Base-by-base conservation (phyloP, 306 rosid genomes). In the Casuarina cunninghamiana region DNA sequence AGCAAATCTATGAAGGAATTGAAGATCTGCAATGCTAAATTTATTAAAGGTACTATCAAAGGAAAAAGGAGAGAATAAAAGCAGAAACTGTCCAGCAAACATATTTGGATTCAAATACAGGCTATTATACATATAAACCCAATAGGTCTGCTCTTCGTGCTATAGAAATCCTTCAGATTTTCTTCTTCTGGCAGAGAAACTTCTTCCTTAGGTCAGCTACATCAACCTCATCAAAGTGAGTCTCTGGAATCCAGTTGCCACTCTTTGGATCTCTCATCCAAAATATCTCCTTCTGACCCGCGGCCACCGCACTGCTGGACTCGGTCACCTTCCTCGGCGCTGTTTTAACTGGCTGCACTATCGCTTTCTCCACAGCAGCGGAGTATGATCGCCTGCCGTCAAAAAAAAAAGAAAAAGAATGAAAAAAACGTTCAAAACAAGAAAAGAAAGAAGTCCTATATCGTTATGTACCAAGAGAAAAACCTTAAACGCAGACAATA, bases 231-330 rank as follows among this genome's bases (percentile, higher is more conserved):
- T 15, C 89, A 75, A 89, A 86, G 42, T 85, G 89, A 73, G 37
- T 83, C 89, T 91, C 94, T 2, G 94, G 92, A 76, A 88, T 79
- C 97, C 92, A 89, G 75, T 88, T 82, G 68, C 92, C 94, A 16
- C 79, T 88, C 77, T 83, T 87, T 1, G 90, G 89, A 84, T 88
- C 87, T 79, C 85, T 89, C 93, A 88, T 89, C 97, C 94, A 91
- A 84, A 81, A 88, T 0, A 17, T 68, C 13, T 60, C 61, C 35
- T 85, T 71, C 79, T 80, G 17, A 26, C 73, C 65, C 37, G 62
- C 9, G 3, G 16, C 46, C 15, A 61, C 75, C 10, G 7, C 53
- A 44, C 76, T 10, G 19, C 58, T 43, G 1, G 82, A 49, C 19
- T 71, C 32, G n/a, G 71, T 60, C 48, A 44, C 67, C 73, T 37